These are phyloP conservation scores for Maudiozyma humilis DNA, from an alignment of 1,139 yeast species.

Conservation along the genomic window DNA sequence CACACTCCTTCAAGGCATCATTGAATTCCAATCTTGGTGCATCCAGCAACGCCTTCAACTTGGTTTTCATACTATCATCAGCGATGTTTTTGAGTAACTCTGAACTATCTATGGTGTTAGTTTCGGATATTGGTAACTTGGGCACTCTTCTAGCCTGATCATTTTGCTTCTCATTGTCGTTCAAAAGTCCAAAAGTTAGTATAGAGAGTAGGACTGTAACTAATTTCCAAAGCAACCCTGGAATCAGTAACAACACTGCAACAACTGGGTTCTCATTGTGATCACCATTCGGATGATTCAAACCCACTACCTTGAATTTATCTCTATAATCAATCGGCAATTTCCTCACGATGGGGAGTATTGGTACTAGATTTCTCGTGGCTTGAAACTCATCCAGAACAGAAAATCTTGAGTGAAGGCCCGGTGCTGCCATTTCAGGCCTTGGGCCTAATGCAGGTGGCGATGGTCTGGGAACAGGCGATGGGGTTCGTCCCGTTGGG, in stretches of 20 bases:
- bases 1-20: conserved; percentile 26
- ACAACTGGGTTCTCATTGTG: conserved; percentile 13
- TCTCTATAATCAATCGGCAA: conserved; percentile 27
- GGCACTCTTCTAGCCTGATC: conserved; percentile 16
- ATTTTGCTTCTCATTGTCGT: conserved; percentile 8
- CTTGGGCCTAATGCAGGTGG: conserved; percentile 1
- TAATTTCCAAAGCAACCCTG: conserved; percentile 20
- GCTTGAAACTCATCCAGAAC: conserved; percentile 4
- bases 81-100: not conserved
- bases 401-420: not conserved
- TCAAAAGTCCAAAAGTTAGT: not conserved
- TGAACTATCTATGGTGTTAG: conserved; percentile 2
- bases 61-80: conserved; percentile 2
- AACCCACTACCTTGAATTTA: conserved; percentile 22
- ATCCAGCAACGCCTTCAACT: conserved; percentile 4
- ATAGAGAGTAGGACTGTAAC: conserved; percentile 12
- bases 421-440: not conserved
- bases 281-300: conserved; percentile 9
- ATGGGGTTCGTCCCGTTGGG: conserved; percentile 8
- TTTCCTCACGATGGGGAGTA: conserved; percentile 29
- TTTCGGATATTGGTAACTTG: conserved; percentile 12
- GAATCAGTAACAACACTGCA: conserved; percentile 22
- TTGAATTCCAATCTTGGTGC: conserved; percentile 22
- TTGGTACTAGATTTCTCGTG: not conserved
- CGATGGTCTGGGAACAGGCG: conserved; percentile 11